Evolutionary conservation across 108 stramenopile species (phyloP), one percentile per base, ranked within the genome.

Genomic region (Bacterosira constricta): DNA sequence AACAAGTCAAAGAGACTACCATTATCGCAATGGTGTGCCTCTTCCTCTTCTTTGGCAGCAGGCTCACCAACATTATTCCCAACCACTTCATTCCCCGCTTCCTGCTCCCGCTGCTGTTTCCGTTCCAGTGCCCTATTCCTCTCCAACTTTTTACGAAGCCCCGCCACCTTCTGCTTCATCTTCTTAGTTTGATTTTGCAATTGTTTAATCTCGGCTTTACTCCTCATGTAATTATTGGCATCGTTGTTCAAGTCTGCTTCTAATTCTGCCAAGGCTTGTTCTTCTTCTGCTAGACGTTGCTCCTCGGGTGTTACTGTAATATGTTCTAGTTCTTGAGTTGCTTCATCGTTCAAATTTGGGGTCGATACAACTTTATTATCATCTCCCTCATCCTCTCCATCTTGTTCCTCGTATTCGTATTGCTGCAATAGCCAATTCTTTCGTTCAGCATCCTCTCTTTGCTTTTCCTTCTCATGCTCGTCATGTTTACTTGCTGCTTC

Each of bases 171-270:
- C 35, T 88, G 73, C 46, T 61, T 61, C 46, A 77, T 49, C 67
- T 82, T 67, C 35, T 87, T 90, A 11, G 79, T 45, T n/a, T 71
- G 34, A 34, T 62, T 76, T 36, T 84, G 62, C 55, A 91, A 55
- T 20, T 82, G 58, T 54, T 87, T 83, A 35, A 85, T 84, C 59
- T 92, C 91, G 9, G 80, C 63, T 41, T 90, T 89, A 39, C 83
- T 86, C 26, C 86, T 47, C 88, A 91, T 90, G 53, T 91, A 94
- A 67, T 85, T 86, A 49, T 85, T 79, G 0, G 89, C 89, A 51
- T 91, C 90, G 55, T 90, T 83, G 45, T 72, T 72, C 0, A 90
- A 32, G 45, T 88, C 84, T 0, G 66, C 70, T 54, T 83, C 83
- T n/a, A 83, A 32, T 35, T 70, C 76, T 29, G 73, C 42, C 3